Evolutionary conservation across 768 basidiomycete genomes (phyloP).

Genomic region (Rhizopogon roseolus): DNA sequence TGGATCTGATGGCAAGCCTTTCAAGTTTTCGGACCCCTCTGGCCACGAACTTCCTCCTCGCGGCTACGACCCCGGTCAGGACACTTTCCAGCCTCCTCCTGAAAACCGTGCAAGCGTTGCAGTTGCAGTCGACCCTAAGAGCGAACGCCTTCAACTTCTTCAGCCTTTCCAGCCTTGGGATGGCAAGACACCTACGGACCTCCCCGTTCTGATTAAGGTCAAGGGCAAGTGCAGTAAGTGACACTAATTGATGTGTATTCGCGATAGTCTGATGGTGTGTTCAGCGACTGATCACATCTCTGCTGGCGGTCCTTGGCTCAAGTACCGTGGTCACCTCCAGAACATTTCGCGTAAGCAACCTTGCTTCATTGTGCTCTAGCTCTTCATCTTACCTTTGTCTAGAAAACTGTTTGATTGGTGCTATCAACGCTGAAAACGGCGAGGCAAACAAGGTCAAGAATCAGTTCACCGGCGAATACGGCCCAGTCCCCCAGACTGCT

Average conservation of each 20-base stretch:
- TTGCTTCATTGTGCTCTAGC: background rate
- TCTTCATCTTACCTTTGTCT: slow-evolving; percentile 7
- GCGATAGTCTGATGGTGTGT: slow-evolving; percentile 3
- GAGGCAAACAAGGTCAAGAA: slow-evolving; percentile 97
- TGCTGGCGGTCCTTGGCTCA: slow-evolving; percentile 98
- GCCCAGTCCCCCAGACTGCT: slow-evolving; percentile 78
- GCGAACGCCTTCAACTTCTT: slow-evolving; percentile 88
- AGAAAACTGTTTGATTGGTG: slow-evolving; percentile 98
- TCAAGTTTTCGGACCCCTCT: slow-evolving; percentile 92
- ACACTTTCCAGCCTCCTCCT: slow-evolving; percentile 97
- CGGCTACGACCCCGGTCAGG: slow-evolving; percentile 94
- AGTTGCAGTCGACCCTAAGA: slow-evolving; percentile 82
- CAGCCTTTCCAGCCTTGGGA: slow-evolving; percentile 90
- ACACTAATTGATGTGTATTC: background rate
- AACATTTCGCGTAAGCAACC: slow-evolving; percentile 84
- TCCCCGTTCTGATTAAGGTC: slow-evolving; percentile 97
- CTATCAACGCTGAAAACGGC: slow-evolving; percentile 91
- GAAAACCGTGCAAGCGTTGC: slow-evolving; percentile 74
- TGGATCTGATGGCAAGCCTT: slow-evolving; percentile 90
- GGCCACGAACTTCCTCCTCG: slow-evolving; percentile 92
- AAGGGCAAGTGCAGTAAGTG: slow-evolving; percentile 96
- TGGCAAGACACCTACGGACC: slow-evolving; percentile 83
- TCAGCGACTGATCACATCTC: slow-evolving; percentile 89
- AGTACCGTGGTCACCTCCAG: slow-evolving; percentile 97
- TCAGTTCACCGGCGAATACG: slow-evolving; percentile 82